Percentiles rank a stretch among this genome's conserved stretches.
Conservation (phyloP, 805 yeast species). For the Kluyveromyces wickerhamii region DNA sequence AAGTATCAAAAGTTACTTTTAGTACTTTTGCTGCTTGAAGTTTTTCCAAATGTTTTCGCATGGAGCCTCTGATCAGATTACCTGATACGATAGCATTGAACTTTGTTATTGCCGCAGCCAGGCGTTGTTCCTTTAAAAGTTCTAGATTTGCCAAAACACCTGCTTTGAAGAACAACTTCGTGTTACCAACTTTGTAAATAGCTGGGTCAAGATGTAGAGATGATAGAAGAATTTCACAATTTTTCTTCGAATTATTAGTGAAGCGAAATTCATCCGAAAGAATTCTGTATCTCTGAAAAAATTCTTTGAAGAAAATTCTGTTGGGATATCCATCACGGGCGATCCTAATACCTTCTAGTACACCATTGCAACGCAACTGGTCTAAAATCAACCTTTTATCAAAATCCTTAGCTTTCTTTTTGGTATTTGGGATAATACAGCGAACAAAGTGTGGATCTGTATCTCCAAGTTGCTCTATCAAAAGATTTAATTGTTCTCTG, state of each 20-base stretch:
- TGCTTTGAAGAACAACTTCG: constrained; percentile 91
- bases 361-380: constrained; percentile 95
- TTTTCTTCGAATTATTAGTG: constrained; percentile 47
- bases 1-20: constrained; percentile 49
- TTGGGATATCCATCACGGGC: constrained; percentile 97
- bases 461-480: constrained; percentile 62
- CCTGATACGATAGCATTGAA: constrained; percentile 68
- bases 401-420: constrained; percentile 61
- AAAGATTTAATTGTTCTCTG: constrained; percentile 66
- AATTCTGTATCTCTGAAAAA: constrained; percentile 67
- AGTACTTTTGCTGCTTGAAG: constrained; percentile 65
- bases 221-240: constrained; percentile 59
- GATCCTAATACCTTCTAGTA: constrained; percentile 92
- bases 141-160: constrained; percentile 92
- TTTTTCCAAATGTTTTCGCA: constrained; percentile 43
- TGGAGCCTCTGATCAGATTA: constrained; percentile 41
- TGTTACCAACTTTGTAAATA: constrained; percentile 82
- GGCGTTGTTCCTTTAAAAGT: constrained; percentile 57
- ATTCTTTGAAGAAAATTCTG: constrained; percentile 75
- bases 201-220: constrained; percentile 64
- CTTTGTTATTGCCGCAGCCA: constrained; percentile 45
- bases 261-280: constrained; percentile 42
- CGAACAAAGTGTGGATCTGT: constrained; percentile 97
- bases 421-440: constrained; percentile 84
- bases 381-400: constrained; percentile 73